Conservation (phyloP, 75 land plant genomes). For the Cupressus sempervirens region DNA sequence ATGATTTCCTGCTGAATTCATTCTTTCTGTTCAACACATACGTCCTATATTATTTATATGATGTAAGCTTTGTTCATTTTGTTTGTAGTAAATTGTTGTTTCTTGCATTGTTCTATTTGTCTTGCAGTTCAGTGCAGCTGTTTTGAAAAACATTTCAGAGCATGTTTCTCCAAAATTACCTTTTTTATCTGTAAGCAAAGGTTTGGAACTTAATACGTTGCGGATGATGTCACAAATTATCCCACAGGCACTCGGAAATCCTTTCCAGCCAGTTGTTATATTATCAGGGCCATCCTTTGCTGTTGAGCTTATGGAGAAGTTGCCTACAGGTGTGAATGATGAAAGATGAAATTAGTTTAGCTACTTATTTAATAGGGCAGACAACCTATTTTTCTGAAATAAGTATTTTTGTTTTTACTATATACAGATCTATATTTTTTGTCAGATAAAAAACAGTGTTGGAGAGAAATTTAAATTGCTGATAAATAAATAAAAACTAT, state of each 20-base stretch:
- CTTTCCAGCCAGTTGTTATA: slow-evolving; percentile 77
- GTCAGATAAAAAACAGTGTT: not conserved
- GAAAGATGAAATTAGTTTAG: not conserved
- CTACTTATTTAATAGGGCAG: not conserved
- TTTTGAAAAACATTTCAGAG: slow-evolving; percentile 62
- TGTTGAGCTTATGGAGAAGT: slow-evolving; percentile 79
- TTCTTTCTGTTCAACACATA: not conserved
- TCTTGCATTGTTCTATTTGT: not conserved
- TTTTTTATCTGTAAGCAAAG: slow-evolving; percentile 89
- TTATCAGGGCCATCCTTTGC: slow-evolving; percentile 95
- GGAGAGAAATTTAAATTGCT: not conserved
- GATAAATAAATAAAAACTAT: not conserved
- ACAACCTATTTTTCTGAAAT: not conserved
- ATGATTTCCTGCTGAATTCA: not conserved
- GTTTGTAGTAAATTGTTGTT: slow-evolving; percentile 6
- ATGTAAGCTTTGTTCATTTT: not conserved
- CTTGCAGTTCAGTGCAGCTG: slow-evolving; percentile 79
- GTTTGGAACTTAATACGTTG: slow-evolving; percentile 77
- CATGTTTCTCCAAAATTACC: slow-evolving; percentile 78
- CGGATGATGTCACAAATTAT: slow-evolving; percentile 95
- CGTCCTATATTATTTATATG: not conserved
- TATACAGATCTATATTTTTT: not conserved
- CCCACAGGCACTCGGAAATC: slow-evolving; percentile 73
- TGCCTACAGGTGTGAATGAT: slow-evolving; percentile 66
- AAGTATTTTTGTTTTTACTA: not conserved